Evolutionary conservation across 495 filamentous ascomycete genomes (phyloP), one percentile per base, ranked within the genome.

Genomic region (Symbiotaphrina buchneri): DNA sequence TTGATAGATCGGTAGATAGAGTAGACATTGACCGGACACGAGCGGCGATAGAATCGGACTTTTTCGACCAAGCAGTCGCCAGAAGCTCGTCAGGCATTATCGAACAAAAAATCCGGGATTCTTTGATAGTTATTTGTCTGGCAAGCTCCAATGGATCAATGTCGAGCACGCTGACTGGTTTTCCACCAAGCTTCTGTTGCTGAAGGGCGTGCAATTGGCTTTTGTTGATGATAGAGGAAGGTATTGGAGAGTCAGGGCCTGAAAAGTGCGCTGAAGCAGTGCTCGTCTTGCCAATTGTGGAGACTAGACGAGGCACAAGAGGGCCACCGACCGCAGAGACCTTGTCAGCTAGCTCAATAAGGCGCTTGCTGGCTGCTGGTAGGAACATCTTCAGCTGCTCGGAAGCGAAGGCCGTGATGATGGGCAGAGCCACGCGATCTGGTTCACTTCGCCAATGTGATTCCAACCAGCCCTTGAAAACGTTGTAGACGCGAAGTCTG

Each of bases 401-500:
- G 39, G 68, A 65, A 17, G 87, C 81, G 45, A 99, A 99, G 15
- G 61, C 48, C 16, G 68, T 51, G 37, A 99, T 87, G 29, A 74
- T 58, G 0, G 64, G 58, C 21, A 95, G 56, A 4, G 84, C 81
- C 4, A 61, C 61, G 34, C 59, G 55, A 47, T 99, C 90, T 17
- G 69, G 61, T 18, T 80, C 69, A 36, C 75, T 67, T 17, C 76
- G 71, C 90, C 90, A 99, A 52, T 95, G 81, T 2, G 75, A 83
- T 52, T 99, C 90, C 3, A 99, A 54, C 90, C 90, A 99, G 19
- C 74, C 73, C 51, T 99, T 99, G 58, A 94, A 79, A 23, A 84
- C 70, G 46, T 99, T 95, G 58, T 91, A 95, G 0, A 94, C 81
- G 10, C 90, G 68, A 21, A 95, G 58, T 21, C 84, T 74, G 13